Conservation (phyloP, 345 rosid species). For the Clarkia xantiana region DNA sequence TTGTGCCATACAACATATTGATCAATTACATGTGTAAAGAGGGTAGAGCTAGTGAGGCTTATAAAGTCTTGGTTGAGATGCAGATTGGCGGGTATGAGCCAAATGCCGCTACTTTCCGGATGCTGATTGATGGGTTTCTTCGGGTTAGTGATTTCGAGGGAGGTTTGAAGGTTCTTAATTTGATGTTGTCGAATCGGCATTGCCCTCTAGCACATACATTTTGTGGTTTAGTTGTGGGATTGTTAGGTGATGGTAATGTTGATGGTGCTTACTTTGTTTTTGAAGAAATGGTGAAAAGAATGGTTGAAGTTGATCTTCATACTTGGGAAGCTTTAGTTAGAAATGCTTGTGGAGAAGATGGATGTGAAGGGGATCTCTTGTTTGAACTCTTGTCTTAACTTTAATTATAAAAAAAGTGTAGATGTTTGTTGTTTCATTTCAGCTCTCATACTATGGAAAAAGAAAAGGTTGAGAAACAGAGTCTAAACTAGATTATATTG, state of each 20-base stretch:
- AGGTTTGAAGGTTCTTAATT: conserved; percentile 55
- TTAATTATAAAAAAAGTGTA: not conserved
- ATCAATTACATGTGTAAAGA: conserved; percentile 59
- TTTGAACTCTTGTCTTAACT: conserved; percentile 14
- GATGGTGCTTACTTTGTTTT: conserved; percentile 55
- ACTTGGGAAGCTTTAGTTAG: conserved; percentile 43
- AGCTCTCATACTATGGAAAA: no score
- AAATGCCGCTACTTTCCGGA: conserved; percentile 79
- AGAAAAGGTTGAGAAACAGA: no score
- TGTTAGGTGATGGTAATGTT: conserved; percentile 35
- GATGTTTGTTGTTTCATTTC: no score
- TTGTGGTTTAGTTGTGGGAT: conserved; percentile 33
- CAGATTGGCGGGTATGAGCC: conserved; percentile 64
- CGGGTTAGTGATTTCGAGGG: conserved; percentile 47
- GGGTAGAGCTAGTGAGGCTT: conserved; percentile 44
- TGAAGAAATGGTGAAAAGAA: conserved; percentile 64
- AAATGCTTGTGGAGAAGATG: conserved; percentile 23
- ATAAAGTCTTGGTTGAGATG: conserved; percentile 51
- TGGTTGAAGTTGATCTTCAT: conserved; percentile 28
- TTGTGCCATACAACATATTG: conserved; percentile 60
- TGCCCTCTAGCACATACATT: conserved; percentile 48
- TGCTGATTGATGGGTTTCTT: conserved; percentile 75
- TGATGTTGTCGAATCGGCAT: conserved; percentile 53
- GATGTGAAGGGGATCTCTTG: conserved; percentile 21
- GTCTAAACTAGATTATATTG: no score